phyloP scores from a whole-genome alignment of 495 filamentous ascomycete species.

The Penicillium waksmanii region DNA sequence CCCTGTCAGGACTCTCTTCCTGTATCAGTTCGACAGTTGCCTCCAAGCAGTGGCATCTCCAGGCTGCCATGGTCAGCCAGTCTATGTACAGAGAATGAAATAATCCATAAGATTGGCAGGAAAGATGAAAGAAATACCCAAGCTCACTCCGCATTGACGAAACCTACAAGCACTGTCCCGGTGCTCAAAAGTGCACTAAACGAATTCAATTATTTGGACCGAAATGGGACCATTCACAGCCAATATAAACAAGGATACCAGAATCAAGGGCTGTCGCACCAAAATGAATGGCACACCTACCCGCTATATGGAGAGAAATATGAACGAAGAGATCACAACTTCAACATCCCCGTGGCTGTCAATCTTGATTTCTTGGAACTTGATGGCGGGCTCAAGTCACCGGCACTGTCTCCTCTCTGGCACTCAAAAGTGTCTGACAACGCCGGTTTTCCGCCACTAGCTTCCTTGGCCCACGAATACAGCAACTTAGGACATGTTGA shows the following conservation, averaged over 20 bases:
- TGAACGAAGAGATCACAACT: neutral
- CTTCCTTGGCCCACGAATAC: too few relatives aligned
- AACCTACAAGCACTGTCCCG: neutral
- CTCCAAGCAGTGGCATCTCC: conserved; percentile 25
- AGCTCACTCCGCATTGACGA: neutral
- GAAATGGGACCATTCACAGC: too few relatives aligned
- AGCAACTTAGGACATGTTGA: too few relatives aligned
- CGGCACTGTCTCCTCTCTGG: too few relatives aligned
- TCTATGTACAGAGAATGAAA: neutral
- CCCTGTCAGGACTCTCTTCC: conserved; percentile 31
- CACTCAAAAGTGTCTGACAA: too few relatives aligned
- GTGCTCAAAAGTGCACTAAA: neutral
- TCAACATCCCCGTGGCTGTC: neutral
- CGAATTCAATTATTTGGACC: too few relatives aligned
- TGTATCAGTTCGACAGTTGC: conserved; percentile 30
- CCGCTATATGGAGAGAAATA: neutral
- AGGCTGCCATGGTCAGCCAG: conserved; percentile 30
- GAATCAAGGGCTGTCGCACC: too few relatives aligned
- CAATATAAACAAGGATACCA: too few relatives aligned
- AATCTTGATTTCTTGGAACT: neutral
- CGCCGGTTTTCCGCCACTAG: too few relatives aligned
- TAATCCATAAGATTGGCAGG: neutral
- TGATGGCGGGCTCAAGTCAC: too few relatives aligned
- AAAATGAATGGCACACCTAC: neutral
- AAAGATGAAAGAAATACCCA: neutral